Conservation (phyloP, 2,329 filamentous ascomycete genomes). For the Verticillium dahliae region DNA sequence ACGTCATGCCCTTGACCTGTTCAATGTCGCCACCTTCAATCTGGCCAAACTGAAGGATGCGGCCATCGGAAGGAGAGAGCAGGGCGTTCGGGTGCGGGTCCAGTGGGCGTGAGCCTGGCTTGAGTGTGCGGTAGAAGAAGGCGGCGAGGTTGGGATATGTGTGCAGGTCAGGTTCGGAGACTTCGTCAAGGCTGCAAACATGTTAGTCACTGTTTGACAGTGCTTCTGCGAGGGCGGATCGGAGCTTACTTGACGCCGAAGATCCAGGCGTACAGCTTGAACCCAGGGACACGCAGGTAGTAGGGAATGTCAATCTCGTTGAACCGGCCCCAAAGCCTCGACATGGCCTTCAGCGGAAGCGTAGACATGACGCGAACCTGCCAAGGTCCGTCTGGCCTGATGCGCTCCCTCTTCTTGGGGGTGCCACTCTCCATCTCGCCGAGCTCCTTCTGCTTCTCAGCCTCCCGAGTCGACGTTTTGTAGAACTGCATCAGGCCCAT, state of each 20-base stretch:
- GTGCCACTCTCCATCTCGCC: constrained; percentile 34
- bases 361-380: constrained; percentile 93
- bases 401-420: constrained; percentile 42
- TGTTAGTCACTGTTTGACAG: constrained; percentile 14
- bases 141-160: constrained; percentile 87
- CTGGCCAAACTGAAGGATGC: constrained; percentile 82
- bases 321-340: constrained; percentile 82
- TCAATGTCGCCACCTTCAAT: constrained; percentile 94
- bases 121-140: constrained; percentile 95
- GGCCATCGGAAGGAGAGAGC: constrained; percentile 83
- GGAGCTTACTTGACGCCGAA: constrained; percentile 71
- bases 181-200: constrained; percentile 63
- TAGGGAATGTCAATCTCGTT: constrained; percentile 87
- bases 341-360: constrained; percentile 83
- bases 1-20: constrained; percentile 98
- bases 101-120: constrained; percentile 78
- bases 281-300: constrained; percentile 80
- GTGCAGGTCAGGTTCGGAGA: constrained; percentile 81
- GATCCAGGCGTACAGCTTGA: constrained; percentile 83
- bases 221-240: neutral
- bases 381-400: constrained; percentile 83
- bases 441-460: constrained; percentile 39
- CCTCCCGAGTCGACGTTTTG: constrained; percentile 56
- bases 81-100: constrained; percentile 76
- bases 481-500: constrained; percentile 80